phyloP scores from a whole-genome alignment of 768 basidiomycete genomes.

The Kwoniella shandongensis region DNA sequence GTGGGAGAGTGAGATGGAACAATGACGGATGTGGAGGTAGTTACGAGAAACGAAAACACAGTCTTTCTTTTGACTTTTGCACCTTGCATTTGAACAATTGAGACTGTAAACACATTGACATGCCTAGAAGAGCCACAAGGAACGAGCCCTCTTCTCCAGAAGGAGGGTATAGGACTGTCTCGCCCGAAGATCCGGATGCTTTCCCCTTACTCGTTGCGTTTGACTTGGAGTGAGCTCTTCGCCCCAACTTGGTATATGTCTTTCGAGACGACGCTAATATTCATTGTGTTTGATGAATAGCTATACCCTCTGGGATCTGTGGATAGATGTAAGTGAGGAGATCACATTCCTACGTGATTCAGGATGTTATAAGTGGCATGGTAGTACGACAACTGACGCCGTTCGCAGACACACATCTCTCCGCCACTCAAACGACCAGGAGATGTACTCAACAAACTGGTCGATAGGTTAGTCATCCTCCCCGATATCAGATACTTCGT shows the following conservation, averaged over 20 bases:
- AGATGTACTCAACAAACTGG: slow-evolving; percentile 51
- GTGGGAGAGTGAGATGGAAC: slow-evolving; percentile 10
- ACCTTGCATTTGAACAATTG: no score
- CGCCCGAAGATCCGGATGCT: slow-evolving; percentile 37
- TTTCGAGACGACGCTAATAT: background rate
- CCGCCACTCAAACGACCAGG: slow-evolving; percentile 54
- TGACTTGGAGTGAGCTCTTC: slow-evolving; percentile 73
- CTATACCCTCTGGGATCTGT: slow-evolving; percentile 82
- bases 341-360: slow-evolving; percentile 59
- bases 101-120: background rate
- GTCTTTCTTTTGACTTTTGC: no score
- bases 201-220: slow-evolving; percentile 62
- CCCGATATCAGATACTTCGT: slow-evolving; percentile 2
- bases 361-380: background rate
- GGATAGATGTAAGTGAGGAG: slow-evolving; percentile 63
- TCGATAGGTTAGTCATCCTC: slow-evolving; percentile 42
- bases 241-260: background rate
- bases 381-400: no score
- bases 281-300: slow-evolving; percentile 53
- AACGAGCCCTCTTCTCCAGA: slow-evolving; percentile 9
- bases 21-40: background rate
- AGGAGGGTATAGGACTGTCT: slow-evolving; percentile 16
- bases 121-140: slow-evolving; percentile 27
- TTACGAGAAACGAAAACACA: background rate
- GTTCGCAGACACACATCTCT: slow-evolving; percentile 42